Evolutionary conservation across 352 stramenopile genomes (phyloP).

Genomic region (Phytophthora chlamydospora): DNA sequence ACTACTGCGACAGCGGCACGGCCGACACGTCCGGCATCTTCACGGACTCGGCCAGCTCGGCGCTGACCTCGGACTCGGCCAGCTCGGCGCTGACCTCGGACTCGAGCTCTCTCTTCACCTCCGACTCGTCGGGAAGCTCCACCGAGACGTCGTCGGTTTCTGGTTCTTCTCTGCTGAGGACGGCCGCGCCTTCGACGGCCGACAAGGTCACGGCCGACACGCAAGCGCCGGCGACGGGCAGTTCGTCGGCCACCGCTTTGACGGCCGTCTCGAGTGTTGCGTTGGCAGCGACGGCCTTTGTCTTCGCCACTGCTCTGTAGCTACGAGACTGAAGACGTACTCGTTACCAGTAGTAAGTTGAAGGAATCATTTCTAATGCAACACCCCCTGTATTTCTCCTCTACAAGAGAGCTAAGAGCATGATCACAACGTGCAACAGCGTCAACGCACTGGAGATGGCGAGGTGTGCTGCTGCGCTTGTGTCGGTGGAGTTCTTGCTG

Average conservation of each 20-base stretch:
- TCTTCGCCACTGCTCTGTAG: conserved; percentile 10
- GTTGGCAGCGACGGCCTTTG: neutral
- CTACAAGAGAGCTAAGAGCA: neutral
- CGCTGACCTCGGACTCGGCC: neutral
- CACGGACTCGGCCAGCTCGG: conserved; percentile 5
- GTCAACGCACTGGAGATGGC: neutral
- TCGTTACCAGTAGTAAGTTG: neutral
- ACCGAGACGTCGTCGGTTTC: neutral
- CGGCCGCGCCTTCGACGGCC: neutral
- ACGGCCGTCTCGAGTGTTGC: conserved; percentile 9
- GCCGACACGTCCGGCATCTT: conserved; percentile 16
- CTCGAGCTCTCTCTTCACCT: too few relatives aligned
- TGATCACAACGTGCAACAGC: neutral
- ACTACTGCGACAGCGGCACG: conserved; percentile 24
- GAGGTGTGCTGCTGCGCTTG: neutral
- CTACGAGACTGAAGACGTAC: neutral
- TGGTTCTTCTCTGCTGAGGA: neutral
- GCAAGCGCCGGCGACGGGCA: conserved; percentile 1
- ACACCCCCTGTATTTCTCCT: neutral
- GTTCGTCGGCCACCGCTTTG: conserved; percentile 12
- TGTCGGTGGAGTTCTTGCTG: neutral
- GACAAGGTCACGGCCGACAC: conserved; percentile 20
- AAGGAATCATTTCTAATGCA: conserved; percentile 11
- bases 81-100: too few relatives aligned
- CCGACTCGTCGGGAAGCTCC: conserved; percentile 10